These are phyloP conservation scores for Solanum chilense DNA, from an alignment of 257 asterid genomes.

Conservation along the genomic window DNA sequence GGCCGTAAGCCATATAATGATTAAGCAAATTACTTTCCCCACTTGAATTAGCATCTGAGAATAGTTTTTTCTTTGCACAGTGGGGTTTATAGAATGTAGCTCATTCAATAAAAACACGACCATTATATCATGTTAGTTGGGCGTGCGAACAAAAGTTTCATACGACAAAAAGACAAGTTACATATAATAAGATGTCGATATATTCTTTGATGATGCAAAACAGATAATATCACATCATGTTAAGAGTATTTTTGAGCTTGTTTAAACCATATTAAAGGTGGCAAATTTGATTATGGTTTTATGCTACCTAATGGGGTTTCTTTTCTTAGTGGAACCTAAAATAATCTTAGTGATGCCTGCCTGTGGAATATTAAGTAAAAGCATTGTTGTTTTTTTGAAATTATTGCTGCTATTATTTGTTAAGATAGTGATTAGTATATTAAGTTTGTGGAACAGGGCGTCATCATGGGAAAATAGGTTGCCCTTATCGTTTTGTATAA, in stretches of 20 bases:
- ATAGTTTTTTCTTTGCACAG: neutral
- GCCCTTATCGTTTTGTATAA: neutral
- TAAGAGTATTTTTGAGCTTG: neutral
- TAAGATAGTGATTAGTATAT: neutral
- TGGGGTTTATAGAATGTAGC: neutral
- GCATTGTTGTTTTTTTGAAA: neutral
- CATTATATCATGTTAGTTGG: neutral
- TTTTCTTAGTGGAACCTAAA: constrained; percentile 2
- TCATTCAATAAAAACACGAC: neutral
- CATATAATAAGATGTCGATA: neutral
- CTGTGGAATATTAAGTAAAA: neutral
- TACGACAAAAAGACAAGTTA: neutral
- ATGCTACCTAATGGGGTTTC: neutral
- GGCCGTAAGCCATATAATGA: neutral
- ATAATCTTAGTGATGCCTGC: neutral
- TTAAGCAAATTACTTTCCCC: neutral
- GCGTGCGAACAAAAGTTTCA: neutral
- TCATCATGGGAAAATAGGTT: neutral
- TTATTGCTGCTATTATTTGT: neutral
- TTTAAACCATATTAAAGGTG: neutral
- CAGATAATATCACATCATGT: neutral
- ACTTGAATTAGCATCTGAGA: neutral
- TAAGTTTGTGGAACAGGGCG: neutral
- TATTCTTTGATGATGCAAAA: neutral
- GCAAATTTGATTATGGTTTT: neutral